Evolutionary conservation across 2,329 filamentous ascomycete species (phyloP).

Genomic region (Colletotrichum sp.): DNA sequence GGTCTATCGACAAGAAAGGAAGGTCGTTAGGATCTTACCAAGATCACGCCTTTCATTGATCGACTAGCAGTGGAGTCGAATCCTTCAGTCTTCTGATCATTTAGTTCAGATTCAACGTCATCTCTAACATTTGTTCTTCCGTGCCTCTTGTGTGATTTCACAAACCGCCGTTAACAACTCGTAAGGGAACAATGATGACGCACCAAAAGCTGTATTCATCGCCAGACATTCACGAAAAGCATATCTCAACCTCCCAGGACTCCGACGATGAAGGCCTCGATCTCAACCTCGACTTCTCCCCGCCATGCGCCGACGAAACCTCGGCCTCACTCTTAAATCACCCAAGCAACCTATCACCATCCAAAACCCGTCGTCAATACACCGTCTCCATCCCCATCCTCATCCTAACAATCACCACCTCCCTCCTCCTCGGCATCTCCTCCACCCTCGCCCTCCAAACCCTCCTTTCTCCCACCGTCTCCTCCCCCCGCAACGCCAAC

Average conservation of each 20-base stretch:
- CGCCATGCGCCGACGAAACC: accelerated
- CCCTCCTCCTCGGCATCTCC: not conserved
- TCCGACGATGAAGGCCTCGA: not conserved
- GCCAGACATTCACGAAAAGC: not conserved
- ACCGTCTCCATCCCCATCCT: not conserved
- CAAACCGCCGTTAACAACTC: too few species aligned
- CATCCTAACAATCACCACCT: not conserved
- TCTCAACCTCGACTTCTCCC: accelerated
- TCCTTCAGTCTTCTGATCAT: not conserved
- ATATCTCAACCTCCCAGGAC: accelerated
- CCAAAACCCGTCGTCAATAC: not conserved
- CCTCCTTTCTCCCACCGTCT: not conserved
- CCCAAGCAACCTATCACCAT: accelerated
- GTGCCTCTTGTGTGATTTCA: not conserved
- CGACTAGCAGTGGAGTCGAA: not conserved
- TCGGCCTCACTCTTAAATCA: not conserved
- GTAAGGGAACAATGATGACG: too few species aligned
- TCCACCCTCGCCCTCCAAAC: not conserved
- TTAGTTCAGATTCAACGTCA: not conserved
- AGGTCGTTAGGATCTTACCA: not conserved
- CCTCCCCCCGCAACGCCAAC: slow-evolving; percentile 1
- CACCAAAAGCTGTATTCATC: not conserved
- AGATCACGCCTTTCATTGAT: not conserved
- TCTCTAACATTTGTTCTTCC: not conserved
- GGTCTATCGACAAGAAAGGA: not conserved